Base-by-base conservation (phyloP, 2,329 filamentous ascomycete species). In the Davidsoniella australis region DNA sequence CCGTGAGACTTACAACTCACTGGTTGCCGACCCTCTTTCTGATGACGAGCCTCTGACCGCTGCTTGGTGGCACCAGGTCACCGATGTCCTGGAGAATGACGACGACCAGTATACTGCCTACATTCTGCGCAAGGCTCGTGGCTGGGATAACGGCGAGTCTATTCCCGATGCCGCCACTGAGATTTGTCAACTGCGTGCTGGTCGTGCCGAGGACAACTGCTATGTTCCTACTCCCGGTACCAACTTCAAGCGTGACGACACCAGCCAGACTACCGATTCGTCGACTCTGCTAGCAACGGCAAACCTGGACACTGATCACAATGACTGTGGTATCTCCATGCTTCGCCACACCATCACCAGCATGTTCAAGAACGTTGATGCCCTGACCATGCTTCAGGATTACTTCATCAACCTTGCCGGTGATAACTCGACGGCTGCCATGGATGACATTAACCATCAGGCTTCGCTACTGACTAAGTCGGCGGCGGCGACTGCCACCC, bases 41-140 rank as follows among this genome's bases (percentile, higher is more conserved):
- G 59, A 58, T 9, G 55, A 62, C 40, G 63, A 64, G 3, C 60
- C 78, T 54, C 66, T 80, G 33, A 72, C 69, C 1, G 69, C 73
- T 0, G 68, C 68, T 1, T 77, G 77, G 59, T 78, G 75, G 74
- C 74, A 77, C 58, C 68, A 72, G 54, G 63, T 77, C 17, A 77
- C 74, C 1, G 61, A 61, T 1, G 57, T 62, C 2, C 67, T 78
- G 45, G 68, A 72, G 53, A 55, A 51, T 4, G 59, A 73, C 49
- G 54, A 64, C 2, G 53, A 57, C 0, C 58, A 64, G 1, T 76
- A 77, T 55, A 60, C 67, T 14, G 61, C 59, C 2, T 78, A 68
- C 57, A 64, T 67, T 45, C 57, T 62, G 0, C 63, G 72, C 49
- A 71, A 71, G 52, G 66, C 63, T 8, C 65, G 74, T 5, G 70